Percentiles rank a stretch among this genome's conserved stretches.
These are phyloP conservation scores for Stentor roeselii DNA, from an alignment of 73 alveolate genomes.

Conservation along the genomic window DNA sequence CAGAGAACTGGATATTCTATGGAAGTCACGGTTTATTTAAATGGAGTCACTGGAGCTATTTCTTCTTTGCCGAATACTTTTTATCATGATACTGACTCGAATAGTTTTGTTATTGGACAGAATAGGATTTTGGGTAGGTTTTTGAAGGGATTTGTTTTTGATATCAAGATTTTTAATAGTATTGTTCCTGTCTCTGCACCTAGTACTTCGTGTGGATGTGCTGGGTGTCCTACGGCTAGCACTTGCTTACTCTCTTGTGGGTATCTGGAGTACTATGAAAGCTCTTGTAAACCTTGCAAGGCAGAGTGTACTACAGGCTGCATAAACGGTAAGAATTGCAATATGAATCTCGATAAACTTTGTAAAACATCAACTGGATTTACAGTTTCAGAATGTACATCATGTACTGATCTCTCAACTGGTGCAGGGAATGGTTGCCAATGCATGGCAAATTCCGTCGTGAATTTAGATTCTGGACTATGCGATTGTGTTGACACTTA, in stretches of 20 bases:
- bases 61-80: conserved; percentile 10
- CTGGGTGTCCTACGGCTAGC: neutral
- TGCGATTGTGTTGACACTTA: neutral
- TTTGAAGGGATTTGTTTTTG: neutral
- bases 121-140: neutral
- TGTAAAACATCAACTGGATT: neutral
- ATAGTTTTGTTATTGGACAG: neutral
- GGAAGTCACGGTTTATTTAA: neutral
- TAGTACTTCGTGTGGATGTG: conserved; percentile 12
- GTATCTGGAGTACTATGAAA: neutral
- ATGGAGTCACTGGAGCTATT: neutral
- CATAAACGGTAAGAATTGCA: neutral
- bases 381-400: neutral
- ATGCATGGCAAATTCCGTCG: neutral
- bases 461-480: neutral
- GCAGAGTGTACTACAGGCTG: conserved; percentile 24
- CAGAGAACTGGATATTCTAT: neutral
- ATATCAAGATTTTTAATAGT: neutral
- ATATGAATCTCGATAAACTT: neutral
- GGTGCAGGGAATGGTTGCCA: conserved; percentile 8
- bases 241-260: neutral
- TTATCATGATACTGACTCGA: neutral
- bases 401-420: neutral
- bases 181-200: neutral
- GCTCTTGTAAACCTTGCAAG: neutral